These are phyloP conservation scores for Ajuga reptans DNA, from an alignment of 305 asterid species.

Conservation along the genomic window DNA sequence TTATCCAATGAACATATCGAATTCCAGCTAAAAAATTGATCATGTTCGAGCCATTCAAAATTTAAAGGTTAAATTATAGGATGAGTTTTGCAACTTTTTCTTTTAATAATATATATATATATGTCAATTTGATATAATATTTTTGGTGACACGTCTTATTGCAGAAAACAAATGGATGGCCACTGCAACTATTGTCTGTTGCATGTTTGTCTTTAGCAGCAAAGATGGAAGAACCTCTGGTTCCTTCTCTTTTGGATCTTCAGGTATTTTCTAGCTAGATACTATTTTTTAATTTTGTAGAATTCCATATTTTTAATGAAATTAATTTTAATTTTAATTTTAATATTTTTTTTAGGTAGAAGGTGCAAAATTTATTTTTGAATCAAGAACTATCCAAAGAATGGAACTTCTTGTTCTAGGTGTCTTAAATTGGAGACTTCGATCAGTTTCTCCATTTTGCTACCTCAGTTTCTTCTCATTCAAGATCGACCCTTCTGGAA, in stretches of 20 bases:
- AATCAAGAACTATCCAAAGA: slow-evolving; percentile 56
- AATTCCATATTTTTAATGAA: not conserved
- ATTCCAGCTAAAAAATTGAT: too few relatives aligned
- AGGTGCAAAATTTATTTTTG: slow-evolving; percentile 61
- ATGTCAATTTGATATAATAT: not conserved
- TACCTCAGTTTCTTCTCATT: slow-evolving; percentile 57
- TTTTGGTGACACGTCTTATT: not conserved
- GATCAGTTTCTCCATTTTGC: slow-evolving; percentile 69
- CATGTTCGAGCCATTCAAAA: too few relatives aligned
- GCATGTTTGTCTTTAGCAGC: slow-evolving; percentile 89
- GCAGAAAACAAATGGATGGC: slow-evolving; percentile 75
- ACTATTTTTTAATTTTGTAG: not conserved
- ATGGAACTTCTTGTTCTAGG: slow-evolving; percentile 80
- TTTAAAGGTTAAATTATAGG: too few relatives aligned
- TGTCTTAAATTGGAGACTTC: slow-evolving; percentile 74
- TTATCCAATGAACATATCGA: too few relatives aligned
- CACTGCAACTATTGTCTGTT: slow-evolving; percentile 66
- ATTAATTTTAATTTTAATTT: not conserved
- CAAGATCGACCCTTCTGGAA: slow-evolving; percentile 67
- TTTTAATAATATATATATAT: not conserved
- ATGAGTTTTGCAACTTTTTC: too few relatives aligned
- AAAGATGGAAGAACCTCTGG: slow-evolving; percentile 85
- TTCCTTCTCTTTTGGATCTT: slow-evolving; percentile 79
- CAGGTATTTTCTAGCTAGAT: slow-evolving; percentile 38
- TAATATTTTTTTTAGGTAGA: slow-evolving; percentile 39